Conservation (phyloP, 257 asterid genomes). For the Lycium barbarum region DNA sequence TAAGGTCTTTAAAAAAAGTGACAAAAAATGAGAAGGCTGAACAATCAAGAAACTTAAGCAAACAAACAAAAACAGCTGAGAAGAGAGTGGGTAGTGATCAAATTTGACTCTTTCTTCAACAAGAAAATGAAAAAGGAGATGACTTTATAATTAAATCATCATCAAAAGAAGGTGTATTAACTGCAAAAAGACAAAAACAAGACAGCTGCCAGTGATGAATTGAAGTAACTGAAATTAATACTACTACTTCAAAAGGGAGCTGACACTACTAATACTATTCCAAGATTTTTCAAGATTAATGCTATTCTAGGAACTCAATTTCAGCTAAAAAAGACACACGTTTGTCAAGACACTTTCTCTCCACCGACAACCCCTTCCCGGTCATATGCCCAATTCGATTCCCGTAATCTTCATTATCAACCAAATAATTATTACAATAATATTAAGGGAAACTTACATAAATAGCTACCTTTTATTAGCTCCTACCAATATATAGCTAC, state of each 20-base stretch:
- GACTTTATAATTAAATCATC: slow-evolving; percentile 42
- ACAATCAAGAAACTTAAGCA: slow-evolving; percentile 39
- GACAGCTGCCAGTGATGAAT: slow-evolving; percentile 44
- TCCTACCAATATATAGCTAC: too few species aligned
- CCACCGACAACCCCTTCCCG: too few species aligned
- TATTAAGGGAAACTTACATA: too few species aligned
- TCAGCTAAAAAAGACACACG: slow-evolving; percentile 40
- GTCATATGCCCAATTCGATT: too few species aligned
- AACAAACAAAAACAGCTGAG: not conserved
- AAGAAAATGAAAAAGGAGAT: slow-evolving; percentile 38
- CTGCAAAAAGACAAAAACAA: slow-evolving; percentile 55
- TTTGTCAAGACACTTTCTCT: not conserved
- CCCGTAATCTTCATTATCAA: too few species aligned
- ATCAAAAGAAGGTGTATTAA: slow-evolving; percentile 40
- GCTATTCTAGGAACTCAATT: slow-evolving; percentile 39
- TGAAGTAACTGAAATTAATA: slow-evolving; percentile 34
- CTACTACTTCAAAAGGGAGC: slow-evolving; percentile 42
- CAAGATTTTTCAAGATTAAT: slow-evolving; percentile 51
- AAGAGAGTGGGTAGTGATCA: slow-evolving; percentile 28
- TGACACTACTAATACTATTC: slow-evolving; percentile 43
- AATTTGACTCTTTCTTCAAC: slow-evolving; percentile 43
- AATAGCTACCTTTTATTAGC: too few species aligned
- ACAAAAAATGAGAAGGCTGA: slow-evolving; percentile 36
- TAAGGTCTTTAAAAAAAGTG: slow-evolving; percentile 24
- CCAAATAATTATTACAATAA: too few species aligned